A percentile compares a stretch with the other conserved stretches of the same genome.
Evolutionary conservation across 2,329 filamentous ascomycete species (phyloP).

Genomic region (Cercospora zeina): DNA sequence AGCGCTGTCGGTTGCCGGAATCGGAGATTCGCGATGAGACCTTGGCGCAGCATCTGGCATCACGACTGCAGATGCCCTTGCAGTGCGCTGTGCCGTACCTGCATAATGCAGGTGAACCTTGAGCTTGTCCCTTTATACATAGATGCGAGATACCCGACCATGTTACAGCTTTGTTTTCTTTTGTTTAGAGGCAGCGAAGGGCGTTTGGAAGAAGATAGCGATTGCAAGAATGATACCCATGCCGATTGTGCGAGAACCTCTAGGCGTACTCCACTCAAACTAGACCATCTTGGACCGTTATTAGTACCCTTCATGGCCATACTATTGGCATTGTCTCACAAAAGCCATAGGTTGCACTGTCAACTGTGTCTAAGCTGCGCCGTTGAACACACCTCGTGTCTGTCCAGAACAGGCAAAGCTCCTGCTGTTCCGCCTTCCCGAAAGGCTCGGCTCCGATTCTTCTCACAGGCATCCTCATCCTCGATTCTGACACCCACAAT

Average conservation of each 20-base stretch:
- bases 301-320: not conserved
- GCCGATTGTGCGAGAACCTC: constrained; percentile 2
- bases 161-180: constrained; percentile 11
- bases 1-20: not conserved
- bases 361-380: constrained; percentile 9
- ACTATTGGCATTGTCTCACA: not conserved
- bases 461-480: not conserved
- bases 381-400: not conserved
- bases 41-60: constrained; percentile 7
- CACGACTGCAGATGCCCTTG: constrained; percentile 7
- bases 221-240: constrained; percentile 16
- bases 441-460: not conserved
- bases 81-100: constrained; percentile 12
- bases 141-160: constrained; percentile 15
- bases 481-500: not conserved
- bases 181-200: constrained; percentile 3
- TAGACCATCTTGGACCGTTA: not conserved
- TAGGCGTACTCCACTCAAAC: constrained; percentile 16
- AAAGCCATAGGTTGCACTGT: not conserved
- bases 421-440: not conserved
- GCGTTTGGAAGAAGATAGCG: constrained; percentile 5
- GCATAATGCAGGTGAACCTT: constrained; percentile 12
- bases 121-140: constrained; percentile 13
- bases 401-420: not conserved
- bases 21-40: constrained; percentile 4